Evolutionary conservation across 129 eudicot genomes (phyloP), one percentile per base, ranked within the genome.

Genomic region (Gnaphalium uliginosum): DNA sequence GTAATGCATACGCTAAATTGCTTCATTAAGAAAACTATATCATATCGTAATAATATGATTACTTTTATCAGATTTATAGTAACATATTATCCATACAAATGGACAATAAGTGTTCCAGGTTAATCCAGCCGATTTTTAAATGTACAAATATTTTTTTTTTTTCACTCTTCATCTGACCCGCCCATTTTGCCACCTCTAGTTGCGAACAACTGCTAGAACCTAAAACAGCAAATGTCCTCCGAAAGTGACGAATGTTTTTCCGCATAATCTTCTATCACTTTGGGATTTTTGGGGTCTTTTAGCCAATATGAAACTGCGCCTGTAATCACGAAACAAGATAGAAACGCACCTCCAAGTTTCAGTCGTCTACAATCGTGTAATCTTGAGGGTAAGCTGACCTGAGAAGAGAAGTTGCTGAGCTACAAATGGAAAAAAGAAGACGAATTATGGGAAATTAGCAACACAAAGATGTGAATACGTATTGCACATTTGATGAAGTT

Each of bases 381-480:
- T 86, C 78, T 80, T 60, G 60, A 60, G 46, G 79, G 79, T 68
- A 85, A 84, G 76, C 84, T 86, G 74, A 86, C 81, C 97, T 88
- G 88, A 51, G 58, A 67, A 59, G 33, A 67, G 26, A 75, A 54
- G 46, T 72, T 71, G 26, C 80, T 57, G 46, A 68, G 75, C 65
- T 65, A 58, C 75, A 27, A 25, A 10, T 46, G 51, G 39, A 65
- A 62, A 71, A 80, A 75, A 63, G 61, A 74, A 63, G 64, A 41
- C 41, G 2, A 25, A 58, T 43, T 63, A 62, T 8, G 33, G 24
- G 58, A 71, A 56, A 64, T 26, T 43, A 73, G 64, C 67, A 41
- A 73, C 74, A 63, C 8, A 17, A 75, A 26, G 8, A 66, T 66
- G 71, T 10, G 43, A 66, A n/a, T 2, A 22, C 6, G 37, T 26